A percentile compares a stretch with the other conserved stretches of the same genome.
phyloP scores from a whole-genome alignment of 768 basidiomycete genomes.

The Rubroboletus pulcherrimus region DNA sequence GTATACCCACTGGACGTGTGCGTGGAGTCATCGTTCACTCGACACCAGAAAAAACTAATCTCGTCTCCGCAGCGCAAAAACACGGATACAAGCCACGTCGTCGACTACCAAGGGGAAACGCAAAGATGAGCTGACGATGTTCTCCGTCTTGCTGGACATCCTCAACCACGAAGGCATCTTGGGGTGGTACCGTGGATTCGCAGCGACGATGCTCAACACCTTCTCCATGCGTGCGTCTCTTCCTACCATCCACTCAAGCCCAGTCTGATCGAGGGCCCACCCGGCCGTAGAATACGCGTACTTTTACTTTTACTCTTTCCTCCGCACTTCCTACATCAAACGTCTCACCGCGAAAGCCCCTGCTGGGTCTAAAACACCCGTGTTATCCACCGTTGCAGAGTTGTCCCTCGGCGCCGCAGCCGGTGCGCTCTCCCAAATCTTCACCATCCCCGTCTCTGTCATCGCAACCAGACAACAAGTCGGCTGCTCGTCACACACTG shows the following conservation, averaged over 20 bases:
- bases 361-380: constrained; percentile 54
- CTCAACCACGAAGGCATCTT: constrained; percentile 74
- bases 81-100: constrained; percentile 83
- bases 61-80: constrained; percentile 68
- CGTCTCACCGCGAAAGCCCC: constrained; percentile 59
- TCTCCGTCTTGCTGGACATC: constrained; percentile 64
- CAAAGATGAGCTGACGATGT: constrained; percentile 51
- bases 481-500: constrained; percentile 38
- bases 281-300: constrained; percentile 86
- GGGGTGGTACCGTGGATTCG: constrained; percentile 89
- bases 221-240: constrained; percentile 81
- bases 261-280: not conserved
- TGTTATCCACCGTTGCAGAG: constrained; percentile 74
- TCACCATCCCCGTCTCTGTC: constrained; percentile 96
- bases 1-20: constrained; percentile 96
- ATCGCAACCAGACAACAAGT: constrained; percentile 98
- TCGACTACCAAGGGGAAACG: constrained; percentile 50
- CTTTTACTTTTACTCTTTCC: constrained; percentile 97
- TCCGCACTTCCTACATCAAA: constrained; percentile 78
- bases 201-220: constrained; percentile 96
- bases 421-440: constrained; percentile 92
- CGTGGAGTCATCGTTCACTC: constrained; percentile 25
- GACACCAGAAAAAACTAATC: not conserved
- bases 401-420: constrained; percentile 87
- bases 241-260: not conserved